phyloP scores from a whole-genome alignment of 768 basidiomycete species.

The Suillus weaverae region DNA sequence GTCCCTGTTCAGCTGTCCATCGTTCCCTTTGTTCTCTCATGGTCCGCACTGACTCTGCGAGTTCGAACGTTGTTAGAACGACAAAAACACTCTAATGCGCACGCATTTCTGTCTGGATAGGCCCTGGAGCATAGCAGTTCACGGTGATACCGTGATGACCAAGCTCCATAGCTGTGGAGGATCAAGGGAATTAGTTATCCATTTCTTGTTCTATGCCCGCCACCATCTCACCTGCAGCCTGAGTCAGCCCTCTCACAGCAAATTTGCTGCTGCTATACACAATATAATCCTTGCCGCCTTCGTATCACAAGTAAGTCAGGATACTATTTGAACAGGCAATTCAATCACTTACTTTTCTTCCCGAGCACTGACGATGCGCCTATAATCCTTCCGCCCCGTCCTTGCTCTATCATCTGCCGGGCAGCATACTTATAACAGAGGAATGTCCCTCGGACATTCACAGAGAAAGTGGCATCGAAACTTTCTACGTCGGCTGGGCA shows the following conservation, averaged over 20 bases:
- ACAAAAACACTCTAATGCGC: neutral
- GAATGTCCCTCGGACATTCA: slow-evolving; percentile 38
- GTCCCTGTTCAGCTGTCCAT: neutral
- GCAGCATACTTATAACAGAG: slow-evolving; percentile 40
- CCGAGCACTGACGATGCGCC: slow-evolving; percentile 41
- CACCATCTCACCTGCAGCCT: slow-evolving; percentile 15
- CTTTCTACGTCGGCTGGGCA: slow-evolving; percentile 28
- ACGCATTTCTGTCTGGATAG: slow-evolving; percentile 25
- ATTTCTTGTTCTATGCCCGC: neutral
- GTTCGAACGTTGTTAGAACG: neutral
- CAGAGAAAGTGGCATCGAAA: slow-evolving; percentile 30
- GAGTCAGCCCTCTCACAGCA: slow-evolving; percentile 30
- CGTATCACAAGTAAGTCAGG: neutral
- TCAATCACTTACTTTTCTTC: slow-evolving; percentile 18
- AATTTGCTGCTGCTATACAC: slow-evolving; percentile 34
- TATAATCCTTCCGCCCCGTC: slow-evolving; percentile 40
- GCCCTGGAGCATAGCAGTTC: slow-evolving; percentile 36
- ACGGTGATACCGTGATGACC: slow-evolving; percentile 31
- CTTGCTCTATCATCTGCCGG: slow-evolving; percentile 40
- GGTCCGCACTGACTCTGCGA: neutral
- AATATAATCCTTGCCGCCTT: neutral
- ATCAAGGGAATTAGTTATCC: neutral
- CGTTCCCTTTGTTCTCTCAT: neutral
- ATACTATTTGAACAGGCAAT: neutral
- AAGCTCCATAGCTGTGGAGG: slow-evolving; percentile 19